Conservation (phyloP, 2,329 filamentous ascomycete species). For the Lachnellula cervina region DNA sequence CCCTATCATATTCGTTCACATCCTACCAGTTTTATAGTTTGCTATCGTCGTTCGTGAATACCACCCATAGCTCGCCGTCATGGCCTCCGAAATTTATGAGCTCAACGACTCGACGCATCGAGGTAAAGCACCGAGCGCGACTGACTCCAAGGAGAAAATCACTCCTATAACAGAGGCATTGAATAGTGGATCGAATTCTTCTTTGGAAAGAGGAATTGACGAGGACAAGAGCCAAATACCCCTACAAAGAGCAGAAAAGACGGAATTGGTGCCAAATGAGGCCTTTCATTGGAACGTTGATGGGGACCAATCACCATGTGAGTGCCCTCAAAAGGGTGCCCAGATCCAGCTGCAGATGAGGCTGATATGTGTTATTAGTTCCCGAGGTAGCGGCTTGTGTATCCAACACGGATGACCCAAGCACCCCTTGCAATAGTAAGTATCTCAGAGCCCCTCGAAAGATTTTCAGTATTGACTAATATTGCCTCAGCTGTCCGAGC, state of each 20-base stretch:
- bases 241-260: conserved; percentile 30
- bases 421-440: conserved; percentile 27
- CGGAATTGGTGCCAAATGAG: conserved; percentile 33
- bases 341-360: neutral
- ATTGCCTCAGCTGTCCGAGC: conserved; percentile 41
- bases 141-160: neutral
- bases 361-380: conserved; percentile 21
- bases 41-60: too few species aligned
- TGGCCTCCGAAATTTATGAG: conserved; percentile 1
- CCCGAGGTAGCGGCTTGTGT: conserved; percentile 36
- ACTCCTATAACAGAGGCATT: neutral
- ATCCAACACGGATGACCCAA: conserved; percentile 30
- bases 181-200: neutral
- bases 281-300: conserved; percentile 36
- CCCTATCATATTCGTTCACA: too few species aligned
- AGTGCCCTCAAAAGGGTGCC: neutral
- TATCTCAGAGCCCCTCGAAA: conserved; percentile 14
- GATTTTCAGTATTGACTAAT: neutral
- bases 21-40: too few species aligned
- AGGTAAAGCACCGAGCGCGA: neutral
- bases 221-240: neutral
- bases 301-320: conserved; percentile 36
- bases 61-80: neutral
- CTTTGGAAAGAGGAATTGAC: neutral
- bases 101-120: neutral